Evolutionary conservation across 345 rosid species (phyloP), one percentile per base, ranked within the genome.

Genomic region (Populus simonii): DNA sequence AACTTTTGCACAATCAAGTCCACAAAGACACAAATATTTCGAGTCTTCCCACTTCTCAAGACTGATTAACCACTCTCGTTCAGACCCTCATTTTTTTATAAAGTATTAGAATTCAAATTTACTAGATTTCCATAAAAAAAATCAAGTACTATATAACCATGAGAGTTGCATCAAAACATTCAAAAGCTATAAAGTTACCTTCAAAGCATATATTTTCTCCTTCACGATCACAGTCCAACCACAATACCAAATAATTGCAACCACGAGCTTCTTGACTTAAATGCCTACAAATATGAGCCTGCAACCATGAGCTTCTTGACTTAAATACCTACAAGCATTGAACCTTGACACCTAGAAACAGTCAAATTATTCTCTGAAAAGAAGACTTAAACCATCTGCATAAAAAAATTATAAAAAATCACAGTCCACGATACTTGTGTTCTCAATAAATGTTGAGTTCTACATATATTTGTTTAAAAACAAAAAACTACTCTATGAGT

Each of bases 161-260:
- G 18, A 27, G 15, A 33, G 49, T 80, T 75, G 10, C 7, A 67
- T 33, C 43, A 57, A 43, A 33, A 41, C 23, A 25, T 15, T 31
- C 33, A 71, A 66, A 23, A 45, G 15, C 16, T 62, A 39, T 62
- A 66, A 68, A 17, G 27, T 78, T 85, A 88, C 99, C 99, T 91
- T 95, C 99, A 85, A 93, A 93, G 75, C 98, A 93, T 86, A 95
- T 95, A 87, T 95, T 95, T 83, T 95, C 99, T 76, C 99, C 99
- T 88, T 93, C 99, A 38, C 99, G 97, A 66, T 95, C 99, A 57
- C 99, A 95, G 82, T 95, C 99, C 83, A 95, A 87, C 99, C 99
- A 95, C 76, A 95, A 77, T 65, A 95, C 97, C 89, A 95, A 82
- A 84, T 92, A 84, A 84, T 81, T 80, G 86, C 95, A 95, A 27